A percentile compares a stretch with the other conserved stretches of the same genome.
Evolutionary conservation across 345 rosid genomes (phyloP).

Genomic region (Melaleuca quinquenervia): DNA sequence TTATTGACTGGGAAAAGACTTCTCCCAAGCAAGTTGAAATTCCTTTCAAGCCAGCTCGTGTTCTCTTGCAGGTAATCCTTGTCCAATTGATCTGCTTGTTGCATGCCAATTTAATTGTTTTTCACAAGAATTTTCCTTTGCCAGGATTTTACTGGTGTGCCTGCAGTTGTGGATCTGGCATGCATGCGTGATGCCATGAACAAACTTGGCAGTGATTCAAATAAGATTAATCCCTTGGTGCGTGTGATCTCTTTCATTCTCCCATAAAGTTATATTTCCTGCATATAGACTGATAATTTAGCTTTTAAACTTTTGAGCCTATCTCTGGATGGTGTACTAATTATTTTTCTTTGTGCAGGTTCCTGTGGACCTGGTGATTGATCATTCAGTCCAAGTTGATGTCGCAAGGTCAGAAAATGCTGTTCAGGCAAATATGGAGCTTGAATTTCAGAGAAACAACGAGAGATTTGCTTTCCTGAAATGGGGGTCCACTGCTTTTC

Average conservation of each 20-base stretch:
- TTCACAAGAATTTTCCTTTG: slow-evolving; percentile 2
- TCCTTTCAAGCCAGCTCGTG: slow-evolving; percentile 98
- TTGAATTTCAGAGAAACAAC: slow-evolving; percentile 91
- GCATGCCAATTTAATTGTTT: background rate
- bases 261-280: background rate
- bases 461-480: slow-evolving; percentile 97
- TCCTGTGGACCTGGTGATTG: slow-evolving; percentile 98
- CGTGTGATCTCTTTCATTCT: background rate
- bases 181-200: slow-evolving; percentile 99
- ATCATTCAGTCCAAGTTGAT: slow-evolving; percentile 98
- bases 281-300: background rate
- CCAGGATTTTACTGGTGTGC: slow-evolving; percentile 99
- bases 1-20: slow-evolving; percentile 84
- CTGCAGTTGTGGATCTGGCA: slow-evolving; percentile 98
- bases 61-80: slow-evolving; percentile 65
- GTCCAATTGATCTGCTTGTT: background rate
- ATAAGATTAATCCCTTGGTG: slow-evolving; percentile 91
- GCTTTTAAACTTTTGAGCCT: background rate
- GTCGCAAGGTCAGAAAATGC: slow-evolving; percentile 93
- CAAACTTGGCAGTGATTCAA: slow-evolving; percentile 77
- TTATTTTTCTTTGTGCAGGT: slow-evolving; percentile 33
- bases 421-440: slow-evolving; percentile 92
- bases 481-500: slow-evolving; percentile 93
- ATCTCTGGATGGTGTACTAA: background rate
- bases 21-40: slow-evolving; percentile 94